Evolutionary conservation across 1,139 yeast genomes (phyloP).

Genomic region (Entelexis sorbosivorans): DNA sequence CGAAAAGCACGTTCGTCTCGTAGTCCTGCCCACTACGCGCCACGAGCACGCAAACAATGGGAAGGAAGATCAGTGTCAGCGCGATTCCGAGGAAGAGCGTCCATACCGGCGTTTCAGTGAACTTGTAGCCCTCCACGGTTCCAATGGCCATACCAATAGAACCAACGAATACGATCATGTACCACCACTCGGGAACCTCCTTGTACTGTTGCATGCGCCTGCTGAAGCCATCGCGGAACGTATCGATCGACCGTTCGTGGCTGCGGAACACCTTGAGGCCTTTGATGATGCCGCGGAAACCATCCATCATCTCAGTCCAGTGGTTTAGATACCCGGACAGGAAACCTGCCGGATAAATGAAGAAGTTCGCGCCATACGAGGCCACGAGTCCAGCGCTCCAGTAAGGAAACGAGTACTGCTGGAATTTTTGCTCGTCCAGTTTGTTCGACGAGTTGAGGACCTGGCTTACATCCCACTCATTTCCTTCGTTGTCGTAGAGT

Average conservation of each 20-base stretch:
- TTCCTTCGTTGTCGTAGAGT: neutral
- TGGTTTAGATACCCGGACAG: constrained; percentile 31
- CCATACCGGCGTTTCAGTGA: constrained; percentile 39
- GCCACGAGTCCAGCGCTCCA: constrained; percentile 48
- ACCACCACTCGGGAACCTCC: constrained; percentile 61
- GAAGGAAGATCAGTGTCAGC: constrained; percentile 20
- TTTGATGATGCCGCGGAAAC: constrained; percentile 20
- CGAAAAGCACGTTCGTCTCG: constrained; percentile 46
- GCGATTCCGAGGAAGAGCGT: constrained; percentile 24
- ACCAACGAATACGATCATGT: constrained; percentile 36
- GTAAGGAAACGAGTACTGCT: constrained; percentile 41
- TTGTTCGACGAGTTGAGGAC: neutral
- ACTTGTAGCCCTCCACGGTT: constrained; percentile 36
- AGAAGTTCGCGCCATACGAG: constrained; percentile 46
- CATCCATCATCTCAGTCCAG: constrained; percentile 32
- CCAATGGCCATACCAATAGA: constrained; percentile 39
- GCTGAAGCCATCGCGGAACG: constrained; percentile 44
- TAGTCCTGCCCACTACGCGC: constrained; percentile 44
- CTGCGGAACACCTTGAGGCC: constrained; percentile 4
- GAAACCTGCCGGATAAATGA: constrained; percentile 46
- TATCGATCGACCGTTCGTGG: constrained; percentile 25
- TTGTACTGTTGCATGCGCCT: constrained; percentile 45
- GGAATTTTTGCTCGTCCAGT: constrained; percentile 27
- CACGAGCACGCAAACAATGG: constrained; percentile 33
- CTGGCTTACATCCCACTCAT: neutral